These are phyloP conservation scores for Daldinia decipiens DNA, from an alignment of 495 filamentous ascomycete genomes.

Conservation along the genomic window DNA sequence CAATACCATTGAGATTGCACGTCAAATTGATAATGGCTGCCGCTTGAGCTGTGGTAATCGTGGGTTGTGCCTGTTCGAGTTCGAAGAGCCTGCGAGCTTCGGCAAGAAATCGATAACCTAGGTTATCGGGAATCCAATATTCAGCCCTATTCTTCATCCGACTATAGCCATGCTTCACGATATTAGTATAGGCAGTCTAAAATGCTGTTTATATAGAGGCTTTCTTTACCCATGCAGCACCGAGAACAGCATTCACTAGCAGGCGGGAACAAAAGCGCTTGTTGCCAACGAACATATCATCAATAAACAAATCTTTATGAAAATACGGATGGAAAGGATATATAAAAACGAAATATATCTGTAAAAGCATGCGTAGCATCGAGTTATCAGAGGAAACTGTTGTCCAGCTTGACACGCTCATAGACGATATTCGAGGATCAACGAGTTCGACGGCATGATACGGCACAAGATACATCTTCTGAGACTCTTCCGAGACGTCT, in stretches of 20 bases:
- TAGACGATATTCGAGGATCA: conserved; percentile 36
- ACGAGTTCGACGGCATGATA: conserved; percentile 39
- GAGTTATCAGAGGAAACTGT: conserved; percentile 34
- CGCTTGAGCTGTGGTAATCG: conserved; percentile 51
- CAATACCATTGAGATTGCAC: conserved; percentile 49
- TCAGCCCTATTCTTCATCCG: conserved; percentile 46
- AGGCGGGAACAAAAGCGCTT: conserved; percentile 37
- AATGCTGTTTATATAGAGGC: background rate
- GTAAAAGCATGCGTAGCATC: conserved; percentile 35
- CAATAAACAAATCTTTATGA: conserved; percentile 41
- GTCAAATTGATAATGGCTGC: conserved; percentile 44
- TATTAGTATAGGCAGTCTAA: conserved; percentile 5
- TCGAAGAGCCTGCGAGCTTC: conserved; percentile 54
- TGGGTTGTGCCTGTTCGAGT: conserved; percentile 42
- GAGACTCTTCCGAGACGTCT: conserved; percentile 11
- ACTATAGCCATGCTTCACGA: conserved; percentile 47
- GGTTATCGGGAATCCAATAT: conserved; percentile 51
- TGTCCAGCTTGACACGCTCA: conserved; percentile 37
- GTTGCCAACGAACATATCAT: conserved; percentile 34
- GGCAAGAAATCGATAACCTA: conserved; percentile 54
- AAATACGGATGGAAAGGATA: conserved; percentile 38
- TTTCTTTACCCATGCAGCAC: conserved; percentile 49
- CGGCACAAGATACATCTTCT: conserved; percentile 37
- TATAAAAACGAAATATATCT: conserved; percentile 41
- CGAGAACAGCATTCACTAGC: conserved; percentile 50